A percentile compares a stretch with the other conserved stretches of the same genome.
These are phyloP conservation scores for Fusarium longipes DNA, from an alignment of 2,329 filamentous ascomycete species.

Conservation along the genomic window DNA sequence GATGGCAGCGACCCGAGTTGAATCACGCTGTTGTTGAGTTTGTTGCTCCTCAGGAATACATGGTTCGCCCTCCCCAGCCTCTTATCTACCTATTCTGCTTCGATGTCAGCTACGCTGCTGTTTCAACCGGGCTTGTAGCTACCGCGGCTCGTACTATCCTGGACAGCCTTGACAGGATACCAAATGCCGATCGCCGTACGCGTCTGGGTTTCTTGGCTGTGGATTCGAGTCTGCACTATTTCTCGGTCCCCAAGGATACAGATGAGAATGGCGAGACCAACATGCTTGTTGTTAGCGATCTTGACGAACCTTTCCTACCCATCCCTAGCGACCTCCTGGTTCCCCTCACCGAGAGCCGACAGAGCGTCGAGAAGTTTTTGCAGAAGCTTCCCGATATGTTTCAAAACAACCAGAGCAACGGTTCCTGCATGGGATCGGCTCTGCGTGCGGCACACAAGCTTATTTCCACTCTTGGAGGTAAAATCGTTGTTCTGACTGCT, in stretches of 20 bases:
- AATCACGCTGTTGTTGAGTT: constrained; percentile 99
- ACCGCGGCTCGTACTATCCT: constrained; percentile 93
- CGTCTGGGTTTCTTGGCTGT: constrained; percentile 95
- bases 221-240: constrained; percentile 95
- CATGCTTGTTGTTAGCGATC: constrained; percentile 93
- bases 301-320: constrained; percentile 96
- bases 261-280: constrained; percentile 86
- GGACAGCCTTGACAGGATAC: constrained; percentile 95
- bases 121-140: constrained; percentile 89
- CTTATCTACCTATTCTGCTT: constrained; percentile 96
- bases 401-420: constrained; percentile 88
- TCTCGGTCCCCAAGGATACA: constrained; percentile 89
- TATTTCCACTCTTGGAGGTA: constrained; percentile 92
- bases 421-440: constrained; percentile 95
- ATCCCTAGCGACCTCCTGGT: constrained; percentile 93
- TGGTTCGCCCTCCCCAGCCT: constrained; percentile 96
- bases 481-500: constrained; percentile 91
- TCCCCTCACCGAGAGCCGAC: constrained; percentile 86
- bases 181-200: constrained; percentile 94
- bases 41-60: constrained; percentile 98
- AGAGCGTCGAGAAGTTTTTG: constrained; percentile 92
- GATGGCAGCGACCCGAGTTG: constrained; percentile 91
- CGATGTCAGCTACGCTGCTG: constrained; percentile 90
- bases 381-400: constrained; percentile 96
- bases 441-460: constrained; percentile 94